These are phyloP conservation scores for Arachnomyces sp. DNA, from an alignment of 2,329 filamentous ascomycete species.

Conservation along the genomic window DNA sequence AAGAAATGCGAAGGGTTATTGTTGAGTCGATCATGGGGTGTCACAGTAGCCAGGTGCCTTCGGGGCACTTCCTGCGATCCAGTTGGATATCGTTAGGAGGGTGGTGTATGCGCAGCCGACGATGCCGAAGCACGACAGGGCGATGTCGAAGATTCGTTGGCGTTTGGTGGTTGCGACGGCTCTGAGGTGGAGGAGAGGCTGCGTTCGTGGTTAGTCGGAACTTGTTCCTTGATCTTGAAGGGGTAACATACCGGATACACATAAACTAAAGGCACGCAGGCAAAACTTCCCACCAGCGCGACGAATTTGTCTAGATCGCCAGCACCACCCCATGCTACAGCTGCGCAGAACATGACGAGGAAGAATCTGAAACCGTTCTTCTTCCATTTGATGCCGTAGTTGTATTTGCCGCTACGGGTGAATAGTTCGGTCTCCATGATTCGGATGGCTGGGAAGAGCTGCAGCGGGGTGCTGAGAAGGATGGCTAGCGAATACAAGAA, in stretches of 20 bases:
- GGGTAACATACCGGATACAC: slow-evolving; percentile 79
- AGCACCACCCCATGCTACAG: slow-evolving; percentile 86
- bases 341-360: slow-evolving; percentile 76
- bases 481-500: slow-evolving; percentile 98
- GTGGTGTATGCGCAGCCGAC: slow-evolving; percentile 91
- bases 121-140: slow-evolving; percentile 72
- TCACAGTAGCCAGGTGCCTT: slow-evolving; percentile 60
- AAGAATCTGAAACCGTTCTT: slow-evolving; percentile 97
- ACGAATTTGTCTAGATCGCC: slow-evolving; percentile 97
- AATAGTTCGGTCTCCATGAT: slow-evolving; percentile 94
- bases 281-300: slow-evolving; percentile 90
- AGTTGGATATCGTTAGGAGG: slow-evolving; percentile 74
- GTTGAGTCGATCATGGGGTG: too few relatives aligned
- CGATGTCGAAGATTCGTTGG: slow-evolving; percentile 65
- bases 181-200: slow-evolving; percentile 86
- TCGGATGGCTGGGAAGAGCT: slow-evolving; percentile 95
- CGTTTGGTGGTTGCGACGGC: slow-evolving; percentile 63
- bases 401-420: slow-evolving; percentile 91
- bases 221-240: background rate
- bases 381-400: slow-evolving; percentile 98
- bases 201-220: slow-evolving; percentile 11
- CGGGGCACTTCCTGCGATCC: slow-evolving; percentile 56
- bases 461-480: slow-evolving; percentile 84
- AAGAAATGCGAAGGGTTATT: too few relatives aligned
- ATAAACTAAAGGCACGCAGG: slow-evolving; percentile 92